Conservation (phyloP, 2,329 filamentous ascomycete species). For the Penicillium expansum region DNA sequence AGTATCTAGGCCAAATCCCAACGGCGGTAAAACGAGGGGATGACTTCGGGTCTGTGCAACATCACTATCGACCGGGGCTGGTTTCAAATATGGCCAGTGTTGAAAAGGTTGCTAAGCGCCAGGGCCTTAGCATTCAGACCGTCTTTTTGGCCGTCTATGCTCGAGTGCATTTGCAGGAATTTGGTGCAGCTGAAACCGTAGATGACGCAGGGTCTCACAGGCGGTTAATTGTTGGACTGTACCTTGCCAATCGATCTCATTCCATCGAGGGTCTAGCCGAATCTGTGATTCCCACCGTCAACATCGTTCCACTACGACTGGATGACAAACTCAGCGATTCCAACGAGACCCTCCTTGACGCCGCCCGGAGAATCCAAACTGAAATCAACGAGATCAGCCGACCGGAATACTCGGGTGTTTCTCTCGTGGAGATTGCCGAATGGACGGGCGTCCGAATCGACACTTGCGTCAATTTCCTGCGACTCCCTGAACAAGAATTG, state of each 20-base stretch:
- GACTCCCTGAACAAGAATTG: slow-evolving; percentile 44
- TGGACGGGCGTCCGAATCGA: slow-evolving; percentile 74
- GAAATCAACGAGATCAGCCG: slow-evolving; percentile 64
- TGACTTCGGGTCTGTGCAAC: slow-evolving; percentile 22
- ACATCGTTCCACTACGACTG: slow-evolving; percentile 71
- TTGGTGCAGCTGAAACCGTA: not conserved
- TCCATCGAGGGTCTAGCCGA: slow-evolving; percentile 50
- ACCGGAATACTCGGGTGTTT: slow-evolving; percentile 56
- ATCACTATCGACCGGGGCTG: slow-evolving; percentile 49
- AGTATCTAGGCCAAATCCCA: slow-evolving; percentile 33
- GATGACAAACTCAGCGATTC: slow-evolving; percentile 23
- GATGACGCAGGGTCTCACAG: slow-evolving; percentile 8
- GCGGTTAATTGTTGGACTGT: slow-evolving; percentile 69
- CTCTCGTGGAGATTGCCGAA: slow-evolving; percentile 66
- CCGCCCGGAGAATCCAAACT: slow-evolving; percentile 63
- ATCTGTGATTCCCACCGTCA: slow-evolving; percentile 68
- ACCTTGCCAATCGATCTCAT: slow-evolving; percentile 72
- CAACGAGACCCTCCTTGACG: slow-evolving; percentile 39
- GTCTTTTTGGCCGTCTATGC: slow-evolving; percentile 73
- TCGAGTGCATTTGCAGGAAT: slow-evolving; percentile 45
- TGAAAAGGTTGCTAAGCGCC: slow-evolving; percentile 43
- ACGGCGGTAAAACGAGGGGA: slow-evolving; percentile 4
- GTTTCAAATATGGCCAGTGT: slow-evolving; percentile 44
- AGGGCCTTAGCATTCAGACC: slow-evolving; percentile 67
- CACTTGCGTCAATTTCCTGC: slow-evolving; percentile 79